Evolutionary conservation across 1,284 basidiomycete species (phyloP).

Genomic region (Macrocystidia cucumis): DNA sequence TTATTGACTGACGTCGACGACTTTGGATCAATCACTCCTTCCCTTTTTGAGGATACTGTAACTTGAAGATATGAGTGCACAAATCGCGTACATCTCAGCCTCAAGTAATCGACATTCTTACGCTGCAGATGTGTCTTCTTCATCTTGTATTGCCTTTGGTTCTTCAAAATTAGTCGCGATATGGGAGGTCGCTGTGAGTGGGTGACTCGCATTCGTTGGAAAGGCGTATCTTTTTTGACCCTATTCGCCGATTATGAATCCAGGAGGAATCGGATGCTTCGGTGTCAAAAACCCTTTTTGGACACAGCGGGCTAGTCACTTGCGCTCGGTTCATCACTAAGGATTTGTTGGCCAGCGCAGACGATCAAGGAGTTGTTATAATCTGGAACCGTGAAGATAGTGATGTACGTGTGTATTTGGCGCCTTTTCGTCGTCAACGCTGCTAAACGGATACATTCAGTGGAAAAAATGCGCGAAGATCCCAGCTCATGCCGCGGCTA

Average conservation of each 20-base stretch:
- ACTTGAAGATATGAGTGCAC: conserved; percentile 23
- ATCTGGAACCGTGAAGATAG: no score
- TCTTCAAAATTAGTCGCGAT: conserved; percentile 71
- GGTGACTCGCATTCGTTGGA: conserved; percentile 18
- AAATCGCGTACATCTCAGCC: conserved; percentile 68
- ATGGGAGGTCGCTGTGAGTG: conserved; percentile 56
- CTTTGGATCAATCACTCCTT: not conserved
- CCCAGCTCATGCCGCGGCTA: conserved; percentile 58
- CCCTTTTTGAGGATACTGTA: not conserved
- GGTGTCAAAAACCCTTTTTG: conserved; percentile 65
- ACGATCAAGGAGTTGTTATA: conserved; percentile 59
- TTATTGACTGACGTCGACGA: not conserved
- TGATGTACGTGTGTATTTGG: no score
- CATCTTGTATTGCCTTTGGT: conserved; percentile 69
- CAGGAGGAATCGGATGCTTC: no score
- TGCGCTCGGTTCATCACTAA: conserved; percentile 58
- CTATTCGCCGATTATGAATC: conserved; percentile 7
- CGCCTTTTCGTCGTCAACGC: no score
- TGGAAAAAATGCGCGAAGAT: conserved; percentile 39
- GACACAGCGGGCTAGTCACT: conserved; percentile 72
- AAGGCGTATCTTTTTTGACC: not conserved
- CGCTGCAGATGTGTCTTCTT: conserved; percentile 47
- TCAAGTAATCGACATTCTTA: conserved; percentile 73
- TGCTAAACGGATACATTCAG: conserved; percentile 29
- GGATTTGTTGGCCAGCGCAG: conserved; percentile 56